Percentiles rank a stretch among this genome's conserved stretches.
phyloP scores from a whole-genome alignment of 768 basidiomycete species.

The Vishniacozyma victoriae region DNA sequence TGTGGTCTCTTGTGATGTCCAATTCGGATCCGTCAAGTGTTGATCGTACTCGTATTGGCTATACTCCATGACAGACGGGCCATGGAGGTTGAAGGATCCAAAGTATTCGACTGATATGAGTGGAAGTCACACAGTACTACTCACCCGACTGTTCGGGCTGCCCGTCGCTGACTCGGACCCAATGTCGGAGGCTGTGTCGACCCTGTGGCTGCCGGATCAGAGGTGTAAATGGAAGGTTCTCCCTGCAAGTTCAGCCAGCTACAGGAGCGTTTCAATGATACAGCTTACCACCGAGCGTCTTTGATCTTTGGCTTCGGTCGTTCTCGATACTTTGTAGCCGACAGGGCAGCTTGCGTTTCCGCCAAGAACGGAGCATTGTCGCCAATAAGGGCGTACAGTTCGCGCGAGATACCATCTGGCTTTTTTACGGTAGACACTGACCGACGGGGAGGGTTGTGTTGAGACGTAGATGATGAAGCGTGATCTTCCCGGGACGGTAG shows the following conservation, averaged over 20 bases:
- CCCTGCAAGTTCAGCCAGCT: too few relatives aligned
- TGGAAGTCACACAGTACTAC: background rate
- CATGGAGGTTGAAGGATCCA: constrained; percentile 65
- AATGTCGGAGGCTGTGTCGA: constrained; percentile 76
- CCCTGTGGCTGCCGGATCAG: too few relatives aligned
- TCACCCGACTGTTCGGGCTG: constrained; percentile 10
- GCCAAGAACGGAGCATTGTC: constrained; percentile 80
- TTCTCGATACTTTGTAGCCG: constrained; percentile 59
- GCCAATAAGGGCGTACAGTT: constrained; percentile 92
- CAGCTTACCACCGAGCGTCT: constrained; percentile 64
- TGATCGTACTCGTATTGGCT: constrained; percentile 78
- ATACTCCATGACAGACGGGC: constrained; percentile 54
- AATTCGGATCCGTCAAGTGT: constrained; percentile 74
- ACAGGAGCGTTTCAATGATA: too few relatives aligned
- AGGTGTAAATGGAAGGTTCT: too few relatives aligned
- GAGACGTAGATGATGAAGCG: constrained; percentile 48
- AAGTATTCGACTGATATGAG: constrained; percentile 55
- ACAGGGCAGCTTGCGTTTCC: constrained; percentile 22
- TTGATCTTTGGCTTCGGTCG: constrained; percentile 67
- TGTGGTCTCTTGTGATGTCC: constrained; percentile 90
- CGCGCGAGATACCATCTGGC: constrained; percentile 77
- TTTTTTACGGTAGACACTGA: too few relatives aligned
- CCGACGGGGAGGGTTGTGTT: constrained; percentile 42
- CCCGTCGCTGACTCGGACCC: constrained; percentile 50
- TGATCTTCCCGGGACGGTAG: constrained; percentile 47